Conservation (phyloP, 2,329 filamentous ascomycete genomes). For the Fusarium compactum region DNA sequence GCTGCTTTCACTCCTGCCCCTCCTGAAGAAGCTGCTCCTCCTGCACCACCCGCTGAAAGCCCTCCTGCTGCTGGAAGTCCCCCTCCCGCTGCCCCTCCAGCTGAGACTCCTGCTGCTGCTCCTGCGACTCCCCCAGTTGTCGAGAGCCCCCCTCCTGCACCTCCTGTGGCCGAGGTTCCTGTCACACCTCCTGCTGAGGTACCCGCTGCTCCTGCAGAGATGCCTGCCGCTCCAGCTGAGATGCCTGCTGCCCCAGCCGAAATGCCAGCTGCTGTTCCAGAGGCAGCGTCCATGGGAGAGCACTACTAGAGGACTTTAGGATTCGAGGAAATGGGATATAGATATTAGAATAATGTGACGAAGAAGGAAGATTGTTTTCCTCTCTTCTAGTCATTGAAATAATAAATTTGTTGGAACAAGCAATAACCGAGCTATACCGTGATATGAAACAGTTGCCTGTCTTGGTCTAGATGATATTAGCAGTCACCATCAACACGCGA, state of each 20-base stretch:
- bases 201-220: background rate
- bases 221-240: background rate
- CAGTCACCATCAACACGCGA: no score
- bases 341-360: background rate
- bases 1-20: conserved; percentile 42
- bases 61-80: background rate
- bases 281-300: background rate
- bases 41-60: conserved; percentile 12
- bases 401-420: background rate
- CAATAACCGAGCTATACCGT: background rate
- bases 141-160: background rate
- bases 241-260: background rate
- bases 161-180: background rate
- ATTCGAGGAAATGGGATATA: no score
- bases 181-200: background rate
- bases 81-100: background rate
- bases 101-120: background rate
- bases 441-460: no score
- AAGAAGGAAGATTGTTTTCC: background rate
- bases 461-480: no score
- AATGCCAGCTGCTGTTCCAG: background rate
- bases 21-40: conserved; percentile 20
- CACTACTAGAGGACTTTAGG: background rate
- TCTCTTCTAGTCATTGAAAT: background rate
- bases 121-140: background rate